These are phyloP conservation scores for Sisymbrium altissimum DNA, from an alignment of 345 rosid genomes.

Conservation along the genomic window DNA sequence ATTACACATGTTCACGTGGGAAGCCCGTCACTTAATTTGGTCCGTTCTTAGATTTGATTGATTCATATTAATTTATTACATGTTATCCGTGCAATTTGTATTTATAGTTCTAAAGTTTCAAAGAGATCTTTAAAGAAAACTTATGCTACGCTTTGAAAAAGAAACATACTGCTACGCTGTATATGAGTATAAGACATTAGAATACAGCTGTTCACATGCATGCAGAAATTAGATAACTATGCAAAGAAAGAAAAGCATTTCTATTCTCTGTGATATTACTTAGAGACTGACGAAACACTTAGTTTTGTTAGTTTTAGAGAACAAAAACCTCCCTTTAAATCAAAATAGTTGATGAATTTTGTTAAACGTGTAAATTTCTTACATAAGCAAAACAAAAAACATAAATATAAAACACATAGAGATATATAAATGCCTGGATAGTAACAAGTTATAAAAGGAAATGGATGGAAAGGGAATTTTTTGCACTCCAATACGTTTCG, in stretches of 20 bases:
- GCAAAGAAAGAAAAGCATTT: background rate
- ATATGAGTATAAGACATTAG: background rate
- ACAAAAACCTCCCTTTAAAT: background rate
- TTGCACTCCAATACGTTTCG: no score
- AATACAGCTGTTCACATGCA: slow-evolving; percentile 20
- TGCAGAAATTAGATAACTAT: background rate
- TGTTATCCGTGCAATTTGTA: slow-evolving; percentile 3
- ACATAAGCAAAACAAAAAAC: no score
- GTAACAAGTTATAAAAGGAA: no score
- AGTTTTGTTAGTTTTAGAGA: background rate
- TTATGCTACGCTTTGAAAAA: background rate
- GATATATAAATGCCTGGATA: no score
- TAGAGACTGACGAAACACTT: no score
- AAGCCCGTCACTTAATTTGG: slow-evolving; percentile 14
- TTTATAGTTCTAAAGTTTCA: background rate
- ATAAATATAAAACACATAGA: no score
- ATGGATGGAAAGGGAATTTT: no score
- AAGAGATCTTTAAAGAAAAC: background rate
- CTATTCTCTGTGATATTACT: background rate
- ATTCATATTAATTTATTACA: background rate
- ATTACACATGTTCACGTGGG: slow-evolving; percentile 33
- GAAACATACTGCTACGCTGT: background rate
- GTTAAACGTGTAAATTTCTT: background rate
- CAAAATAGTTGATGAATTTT: background rate
- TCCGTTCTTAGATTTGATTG: background rate